Percentiles rank a stretch among this genome's conserved stretches.
Conservation (phyloP, 192 early-diverging fungal genomes). For the Gonapodya sp. region DNA sequence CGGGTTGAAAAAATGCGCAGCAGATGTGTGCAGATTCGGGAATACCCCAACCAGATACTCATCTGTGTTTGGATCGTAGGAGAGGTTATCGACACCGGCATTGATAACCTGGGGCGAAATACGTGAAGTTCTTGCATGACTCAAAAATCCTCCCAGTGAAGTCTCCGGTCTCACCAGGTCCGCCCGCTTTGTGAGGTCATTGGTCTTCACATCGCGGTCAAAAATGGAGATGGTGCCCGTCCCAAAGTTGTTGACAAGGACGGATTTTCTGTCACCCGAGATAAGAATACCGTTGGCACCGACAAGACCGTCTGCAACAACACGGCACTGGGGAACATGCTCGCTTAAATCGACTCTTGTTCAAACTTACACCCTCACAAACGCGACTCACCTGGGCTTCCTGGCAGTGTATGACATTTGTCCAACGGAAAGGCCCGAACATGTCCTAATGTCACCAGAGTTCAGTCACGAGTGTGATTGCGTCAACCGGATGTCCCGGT, state of each 20-base stretch:
- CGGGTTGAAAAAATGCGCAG: not conserved
- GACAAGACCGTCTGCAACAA: not conserved
- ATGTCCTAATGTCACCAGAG: no score
- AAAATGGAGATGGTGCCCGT: not conserved
- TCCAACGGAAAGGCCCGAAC: not conserved
- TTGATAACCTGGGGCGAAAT: not conserved
- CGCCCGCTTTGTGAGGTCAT: not conserved
- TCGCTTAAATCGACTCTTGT: no score
- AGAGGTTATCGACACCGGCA: not conserved
- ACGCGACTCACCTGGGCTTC: not conserved
- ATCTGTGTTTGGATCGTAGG: not conserved
- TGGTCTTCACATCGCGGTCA: not conserved
- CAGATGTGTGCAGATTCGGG: not conserved
- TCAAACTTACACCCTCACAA: no score
- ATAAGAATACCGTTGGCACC: not conserved
- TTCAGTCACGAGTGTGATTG: no score
- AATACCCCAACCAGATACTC: not conserved
- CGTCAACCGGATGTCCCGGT: no score
- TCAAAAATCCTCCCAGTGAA: no score
- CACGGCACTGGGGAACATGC: not conserved
- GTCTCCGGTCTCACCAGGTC: not conserved
- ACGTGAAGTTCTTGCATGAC: no score
- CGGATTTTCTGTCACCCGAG: not conserved
- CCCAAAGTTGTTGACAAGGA: not conserved
- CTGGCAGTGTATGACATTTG: not conserved